Evolutionary conservation across 148 eudicot genomes (phyloP).

Genomic region (Arbutus unedo): DNA sequence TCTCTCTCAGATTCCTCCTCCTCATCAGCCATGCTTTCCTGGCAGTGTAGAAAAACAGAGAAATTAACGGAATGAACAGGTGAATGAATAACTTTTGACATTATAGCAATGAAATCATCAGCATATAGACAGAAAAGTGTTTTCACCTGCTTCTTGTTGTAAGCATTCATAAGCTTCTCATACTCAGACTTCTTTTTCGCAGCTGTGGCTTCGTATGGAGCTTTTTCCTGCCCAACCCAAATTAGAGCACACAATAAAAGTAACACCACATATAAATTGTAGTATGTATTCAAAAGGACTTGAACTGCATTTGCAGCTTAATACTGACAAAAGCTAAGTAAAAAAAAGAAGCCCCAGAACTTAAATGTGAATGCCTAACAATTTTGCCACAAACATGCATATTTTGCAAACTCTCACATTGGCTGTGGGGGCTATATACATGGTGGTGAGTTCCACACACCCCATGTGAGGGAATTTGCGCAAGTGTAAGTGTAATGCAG

Average conservation of each 20-base stretch:
- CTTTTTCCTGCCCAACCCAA: conserved; percentile 44
- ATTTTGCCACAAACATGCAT: too few species aligned
- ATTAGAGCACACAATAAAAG: background rate
- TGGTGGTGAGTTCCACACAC: too few species aligned
- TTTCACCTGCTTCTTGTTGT: conserved; percentile 50
- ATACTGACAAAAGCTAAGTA: too few species aligned
- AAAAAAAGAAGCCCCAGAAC: too few species aligned
- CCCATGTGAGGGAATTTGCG: too few species aligned
- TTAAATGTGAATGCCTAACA: too few species aligned
- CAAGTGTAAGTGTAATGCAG: too few species aligned
- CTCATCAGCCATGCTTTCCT: conserved; percentile 44
- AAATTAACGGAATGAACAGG: background rate
- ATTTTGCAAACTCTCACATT: too few species aligned
- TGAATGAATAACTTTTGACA: background rate
- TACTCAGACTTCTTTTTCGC: conserved; percentile 54
- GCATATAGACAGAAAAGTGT: background rate
- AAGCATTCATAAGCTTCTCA: conserved; percentile 46
- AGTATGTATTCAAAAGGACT: too few species aligned
- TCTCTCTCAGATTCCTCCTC: conserved; percentile 54
- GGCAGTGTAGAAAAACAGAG: background rate
- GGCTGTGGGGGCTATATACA: too few species aligned
- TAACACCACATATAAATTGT: too few species aligned
- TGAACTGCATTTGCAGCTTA: too few species aligned
- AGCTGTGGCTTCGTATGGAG: conserved; percentile 58
- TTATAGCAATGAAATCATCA: background rate